These are phyloP conservation scores for Talaromyces albobiverticillius DNA, from an alignment of 2,329 filamentous ascomycete species.

Conservation along the genomic window DNA sequence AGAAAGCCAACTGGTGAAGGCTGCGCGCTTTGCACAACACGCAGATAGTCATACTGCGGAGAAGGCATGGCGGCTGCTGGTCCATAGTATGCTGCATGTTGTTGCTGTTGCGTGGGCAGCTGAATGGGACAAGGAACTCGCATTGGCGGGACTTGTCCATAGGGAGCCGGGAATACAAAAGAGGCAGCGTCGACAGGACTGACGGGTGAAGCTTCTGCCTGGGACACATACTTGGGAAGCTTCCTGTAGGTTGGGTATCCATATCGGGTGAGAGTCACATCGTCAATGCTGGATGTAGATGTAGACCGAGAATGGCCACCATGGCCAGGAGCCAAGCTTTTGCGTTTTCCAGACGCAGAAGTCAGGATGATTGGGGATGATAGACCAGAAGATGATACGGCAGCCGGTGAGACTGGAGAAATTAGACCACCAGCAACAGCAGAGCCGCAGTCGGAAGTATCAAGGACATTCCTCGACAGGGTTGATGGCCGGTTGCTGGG, in stretches of 20 bases:
- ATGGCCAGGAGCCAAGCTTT: constrained; percentile 26
- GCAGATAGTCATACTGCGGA: constrained; percentile 27
- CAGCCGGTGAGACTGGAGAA: constrained; percentile 46
- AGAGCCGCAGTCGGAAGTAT: constrained; percentile 44
- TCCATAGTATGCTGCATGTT: constrained; percentile 26
- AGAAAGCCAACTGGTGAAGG: constrained; percentile 23
- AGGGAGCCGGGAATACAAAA: constrained; percentile 36
- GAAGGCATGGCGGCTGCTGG: constrained; percentile 25
- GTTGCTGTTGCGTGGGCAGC: constrained; percentile 32
- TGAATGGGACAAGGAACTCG: constrained; percentile 41
- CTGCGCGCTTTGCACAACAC: constrained; percentile 22
- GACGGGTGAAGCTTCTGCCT: constrained; percentile 40
- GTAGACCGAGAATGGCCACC: constrained; percentile 54
- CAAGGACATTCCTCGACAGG: constrained; percentile 44
- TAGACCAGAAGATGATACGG: constrained; percentile 43
- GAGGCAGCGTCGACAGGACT: constrained; percentile 39
- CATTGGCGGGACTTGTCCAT: constrained; percentile 29
- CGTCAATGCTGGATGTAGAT: constrained; percentile 68
- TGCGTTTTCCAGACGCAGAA: constrained; percentile 43
- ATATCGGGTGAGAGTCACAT: constrained; percentile 64
- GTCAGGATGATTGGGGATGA: constrained; percentile 63
- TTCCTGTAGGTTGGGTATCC: constrained; percentile 83
- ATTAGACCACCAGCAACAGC: constrained; percentile 31
- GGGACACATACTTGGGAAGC: constrained; percentile 58
- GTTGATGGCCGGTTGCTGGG: constrained; percentile 38